Percentiles rank a stretch among this genome's conserved stretches.
phyloP scores from a whole-genome alignment of 1,139 yeast genomes.

The Candida frijolesensis region DNA sequence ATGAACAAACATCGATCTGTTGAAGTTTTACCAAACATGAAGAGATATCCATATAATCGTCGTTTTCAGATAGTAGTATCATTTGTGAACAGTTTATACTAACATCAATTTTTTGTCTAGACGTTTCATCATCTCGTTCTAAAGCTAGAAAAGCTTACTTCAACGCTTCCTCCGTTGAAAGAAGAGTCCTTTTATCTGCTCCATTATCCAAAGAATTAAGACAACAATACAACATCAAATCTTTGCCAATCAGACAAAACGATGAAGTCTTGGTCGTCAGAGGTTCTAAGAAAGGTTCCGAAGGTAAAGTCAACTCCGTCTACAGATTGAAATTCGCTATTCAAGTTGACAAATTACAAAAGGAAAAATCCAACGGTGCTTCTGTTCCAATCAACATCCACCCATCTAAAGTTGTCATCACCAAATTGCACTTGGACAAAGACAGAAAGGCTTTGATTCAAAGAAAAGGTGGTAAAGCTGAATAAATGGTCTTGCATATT shows the following conservation, averaged over 20 bases:
- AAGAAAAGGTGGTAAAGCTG: slow-evolving; percentile 43
- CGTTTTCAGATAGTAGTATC: background rate
- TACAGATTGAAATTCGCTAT: slow-evolving; percentile 98
- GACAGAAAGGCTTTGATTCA: slow-evolving; percentile 98
- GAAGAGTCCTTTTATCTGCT: slow-evolving; percentile 96
- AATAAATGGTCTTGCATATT: slow-evolving; percentile 20
- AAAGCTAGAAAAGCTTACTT: slow-evolving; percentile 99
- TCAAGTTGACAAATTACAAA: slow-evolving; percentile 96
- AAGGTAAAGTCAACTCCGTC: slow-evolving; percentile 96
- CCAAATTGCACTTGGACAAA: slow-evolving; percentile 97
- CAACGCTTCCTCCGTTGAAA: slow-evolving; percentile 94
- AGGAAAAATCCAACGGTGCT: slow-evolving; percentile 98
- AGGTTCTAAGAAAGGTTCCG: slow-evolving; percentile 99
- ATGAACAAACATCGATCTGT: no score
- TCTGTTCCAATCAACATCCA: slow-evolving; percentile 96
- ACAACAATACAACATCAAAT: slow-evolving; percentile 93
- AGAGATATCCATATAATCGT: background rate
- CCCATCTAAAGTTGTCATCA: slow-evolving; percentile 99
- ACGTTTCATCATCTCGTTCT: slow-evolving; percentile 99
- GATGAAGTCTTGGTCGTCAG: slow-evolving; percentile 96
- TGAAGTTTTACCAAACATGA: no score
- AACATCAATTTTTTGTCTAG: slow-evolving; percentile 42
- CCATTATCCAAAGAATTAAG: slow-evolving; percentile 99
- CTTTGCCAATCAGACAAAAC: slow-evolving; percentile 98
- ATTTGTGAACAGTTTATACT: slow-evolving; percentile 24